phyloP scores from a whole-genome alignment of 2,329 filamentous ascomycete species.

The Fusarium subglutinans region DNA sequence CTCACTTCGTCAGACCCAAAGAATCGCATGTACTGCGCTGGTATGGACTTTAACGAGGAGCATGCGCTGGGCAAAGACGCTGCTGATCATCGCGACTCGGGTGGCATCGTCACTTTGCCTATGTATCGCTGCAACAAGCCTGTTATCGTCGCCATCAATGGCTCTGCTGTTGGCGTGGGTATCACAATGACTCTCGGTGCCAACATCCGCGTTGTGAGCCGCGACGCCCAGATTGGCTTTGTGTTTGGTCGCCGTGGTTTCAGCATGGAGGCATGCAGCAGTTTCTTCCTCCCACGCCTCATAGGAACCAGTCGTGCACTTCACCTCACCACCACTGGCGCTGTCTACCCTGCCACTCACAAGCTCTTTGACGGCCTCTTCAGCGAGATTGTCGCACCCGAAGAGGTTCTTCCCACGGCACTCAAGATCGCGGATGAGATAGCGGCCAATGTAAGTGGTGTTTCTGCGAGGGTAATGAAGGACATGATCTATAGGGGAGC shows the following conservation, averaged over 20 bases:
- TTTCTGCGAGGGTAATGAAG: slow-evolving; percentile 73
- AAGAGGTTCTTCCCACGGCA: slow-evolving; percentile 70
- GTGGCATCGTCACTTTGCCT: slow-evolving; percentile 63
- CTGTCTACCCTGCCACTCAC: slow-evolving; percentile 63
- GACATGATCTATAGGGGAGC: slow-evolving; percentile 74
- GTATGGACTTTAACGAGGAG: slow-evolving; percentile 61
- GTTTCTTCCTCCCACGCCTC: slow-evolving; percentile 76
- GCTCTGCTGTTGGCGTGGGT: slow-evolving; percentile 67
- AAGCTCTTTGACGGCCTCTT: slow-evolving; percentile 69
- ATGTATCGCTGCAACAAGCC: slow-evolving; percentile 68
- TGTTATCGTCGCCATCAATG: slow-evolving; percentile 67
- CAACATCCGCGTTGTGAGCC: slow-evolving; percentile 62
- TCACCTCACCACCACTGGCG: slow-evolving; percentile 73
- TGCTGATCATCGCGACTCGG: slow-evolving; percentile 57
- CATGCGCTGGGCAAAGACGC: slow-evolving; percentile 39
- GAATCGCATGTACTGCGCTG: slow-evolving; percentile 66
- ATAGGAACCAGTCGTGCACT: slow-evolving; percentile 71
- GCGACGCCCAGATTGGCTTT: slow-evolving; percentile 74
- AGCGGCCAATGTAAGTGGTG: slow-evolving; percentile 70
- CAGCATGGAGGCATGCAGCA: slow-evolving; percentile 76
- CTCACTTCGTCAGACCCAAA: slow-evolving; percentile 60
- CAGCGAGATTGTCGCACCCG: slow-evolving; percentile 68
- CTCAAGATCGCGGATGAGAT: slow-evolving; percentile 74
- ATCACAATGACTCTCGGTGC: slow-evolving; percentile 70
- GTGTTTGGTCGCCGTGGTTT: slow-evolving; percentile 77